Evolutionary conservation across 768 basidiomycete species (phyloP).

Genomic region (Atractiella rhizophila): DNA sequence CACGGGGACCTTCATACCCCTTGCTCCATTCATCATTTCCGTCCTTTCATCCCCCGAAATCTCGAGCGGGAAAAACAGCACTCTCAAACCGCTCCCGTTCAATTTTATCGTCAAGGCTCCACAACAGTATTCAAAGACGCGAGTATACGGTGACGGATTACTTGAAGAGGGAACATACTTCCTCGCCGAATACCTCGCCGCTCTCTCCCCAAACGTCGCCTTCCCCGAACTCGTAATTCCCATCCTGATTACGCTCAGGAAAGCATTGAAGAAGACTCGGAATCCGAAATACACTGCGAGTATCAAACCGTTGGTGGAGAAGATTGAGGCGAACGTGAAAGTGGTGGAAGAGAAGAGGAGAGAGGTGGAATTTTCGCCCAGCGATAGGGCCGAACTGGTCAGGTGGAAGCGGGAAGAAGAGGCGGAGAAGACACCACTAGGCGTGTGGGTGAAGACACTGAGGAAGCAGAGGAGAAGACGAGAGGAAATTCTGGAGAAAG

Average conservation of each 20-base stretch:
- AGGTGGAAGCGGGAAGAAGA: constrained; percentile 36
- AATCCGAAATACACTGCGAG: constrained; percentile 26
- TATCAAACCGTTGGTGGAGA: constrained; percentile 58
- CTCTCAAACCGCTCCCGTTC: constrained; percentile 63
- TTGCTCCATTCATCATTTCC: constrained; percentile 63
- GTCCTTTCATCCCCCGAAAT: constrained; percentile 52
- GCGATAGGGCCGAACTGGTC: constrained; percentile 34
- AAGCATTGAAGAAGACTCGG: constrained; percentile 41
- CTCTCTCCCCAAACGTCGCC: constrained; percentile 53
- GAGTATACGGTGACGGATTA: constrained; percentile 56
- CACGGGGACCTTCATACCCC: constrained; percentile 61
- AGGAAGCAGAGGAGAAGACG: too few species aligned
- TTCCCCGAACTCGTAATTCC: constrained; percentile 84
- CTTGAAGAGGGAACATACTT: constrained; percentile 57
- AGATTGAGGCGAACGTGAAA: constrained; percentile 53
- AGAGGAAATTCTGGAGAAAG: too few species aligned
- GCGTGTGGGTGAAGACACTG: constrained; percentile 38
- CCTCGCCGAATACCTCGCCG: constrained; percentile 57
- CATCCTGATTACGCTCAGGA: constrained; percentile 41
- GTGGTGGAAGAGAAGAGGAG: constrained; percentile 54
- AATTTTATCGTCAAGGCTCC: constrained; percentile 68
- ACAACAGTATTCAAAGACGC: constrained; percentile 63
- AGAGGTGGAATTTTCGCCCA: constrained; percentile 48
- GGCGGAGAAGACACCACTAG: constrained; percentile 47
- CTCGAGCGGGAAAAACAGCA: constrained; percentile 43